Percentiles rank a stretch among this genome's conserved stretches.
phyloP scores from a whole-genome alignment of 495 filamentous ascomycete genomes.

The Gamarada debralockiae region DNA sequence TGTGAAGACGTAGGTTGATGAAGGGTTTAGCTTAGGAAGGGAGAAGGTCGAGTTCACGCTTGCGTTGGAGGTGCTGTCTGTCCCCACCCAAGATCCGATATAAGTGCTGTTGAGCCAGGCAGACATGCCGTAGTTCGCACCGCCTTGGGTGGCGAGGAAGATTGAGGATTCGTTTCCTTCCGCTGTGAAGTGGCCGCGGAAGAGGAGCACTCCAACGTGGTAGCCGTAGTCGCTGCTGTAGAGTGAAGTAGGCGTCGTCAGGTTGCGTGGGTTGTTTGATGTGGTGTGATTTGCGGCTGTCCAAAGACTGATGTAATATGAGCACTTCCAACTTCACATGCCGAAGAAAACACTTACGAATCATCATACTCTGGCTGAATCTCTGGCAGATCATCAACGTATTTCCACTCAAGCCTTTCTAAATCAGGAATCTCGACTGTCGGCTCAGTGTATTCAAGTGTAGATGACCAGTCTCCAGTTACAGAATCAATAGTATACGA shows the following conservation, averaged over 20 bases:
- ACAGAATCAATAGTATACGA: conserved; percentile 35
- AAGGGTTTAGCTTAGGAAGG: conserved; percentile 47
- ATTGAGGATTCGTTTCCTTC: conserved; percentile 55
- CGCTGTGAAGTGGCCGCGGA: conserved; percentile 66
- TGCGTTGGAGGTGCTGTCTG: conserved; percentile 31
- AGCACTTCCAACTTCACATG: no score
- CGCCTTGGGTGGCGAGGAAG: conserved; percentile 55
- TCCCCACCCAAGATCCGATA: conserved; percentile 52
- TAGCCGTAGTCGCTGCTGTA: conserved; percentile 72
- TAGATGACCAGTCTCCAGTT: conserved; percentile 44
- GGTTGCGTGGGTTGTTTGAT: conserved; percentile 45
- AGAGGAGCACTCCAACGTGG: conserved; percentile 62
- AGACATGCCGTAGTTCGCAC: conserved; percentile 50
- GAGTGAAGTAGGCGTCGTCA: conserved; percentile 57
- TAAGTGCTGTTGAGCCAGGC: conserved; percentile 41
- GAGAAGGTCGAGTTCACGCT: conserved; percentile 41
- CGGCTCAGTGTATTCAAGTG: conserved; percentile 45
- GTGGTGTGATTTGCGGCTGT: conserved; percentile 44
- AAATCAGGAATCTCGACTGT: conserved; percentile 48
- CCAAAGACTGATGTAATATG: no score
- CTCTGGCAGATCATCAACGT: conserved; percentile 65
- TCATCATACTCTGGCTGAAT: conserved; percentile 59
- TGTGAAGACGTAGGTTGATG: conserved; percentile 21
- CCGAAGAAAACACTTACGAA: no score
- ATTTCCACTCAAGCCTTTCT: conserved; percentile 56